Base-by-base conservation (phyloP, 1,284 basidiomycete genomes). In the Stygiomarasmius scandens region DNA sequence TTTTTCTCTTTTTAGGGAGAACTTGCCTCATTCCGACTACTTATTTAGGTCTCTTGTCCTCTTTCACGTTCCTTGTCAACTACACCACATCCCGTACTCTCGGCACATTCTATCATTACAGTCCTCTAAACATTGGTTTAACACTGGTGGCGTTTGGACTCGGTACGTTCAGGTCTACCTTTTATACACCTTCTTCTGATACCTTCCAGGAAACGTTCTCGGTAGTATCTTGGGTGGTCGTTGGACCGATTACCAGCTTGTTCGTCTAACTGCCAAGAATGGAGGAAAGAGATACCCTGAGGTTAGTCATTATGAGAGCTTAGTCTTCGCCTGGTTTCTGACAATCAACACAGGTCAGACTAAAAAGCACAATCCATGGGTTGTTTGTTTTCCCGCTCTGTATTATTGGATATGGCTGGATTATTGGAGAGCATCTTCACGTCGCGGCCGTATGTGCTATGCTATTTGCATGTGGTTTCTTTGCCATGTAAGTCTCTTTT, bases 191-290 rank as follows among this genome's bases (percentile, higher is more conserved):
- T 23, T n/a, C 2, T 41, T 38, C 32, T 54, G 16, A 32, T 25
- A 2, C 10, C 24, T 49, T 38, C 3, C 55, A 76, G 91, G 92
- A 5, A 85, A 81, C 61, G 77, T 93, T 29, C 66, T 74, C 1
- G 93, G 93, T 2, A 89, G 86, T 58, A 61, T 94, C 10, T 61
- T 89, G 0, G 93, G 93, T 14, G 93, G 94, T 0, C 77, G 86
- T 10, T 92, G 85, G 75, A 91, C 89, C 1, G 94, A 96, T 69
- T 69, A 74, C 38, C 76, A 86, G 32, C 76, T 93, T 24, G 67
- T 69, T 3, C 75, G 77, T 49, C 70, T 89, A 53, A 89, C 82
- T 60, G 77, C 73, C 20, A 72, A 75, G 49, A 89, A 89, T 61
- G 84, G 81, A 1, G 90, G 88, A 2, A 73, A 78, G 36, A 77